Percentiles rank a stretch among this genome's conserved stretches.
These are phyloP conservation scores for Casuarina cunninghamiana DNA, from an alignment of 306 rosid species.

Conservation along the genomic window DNA sequence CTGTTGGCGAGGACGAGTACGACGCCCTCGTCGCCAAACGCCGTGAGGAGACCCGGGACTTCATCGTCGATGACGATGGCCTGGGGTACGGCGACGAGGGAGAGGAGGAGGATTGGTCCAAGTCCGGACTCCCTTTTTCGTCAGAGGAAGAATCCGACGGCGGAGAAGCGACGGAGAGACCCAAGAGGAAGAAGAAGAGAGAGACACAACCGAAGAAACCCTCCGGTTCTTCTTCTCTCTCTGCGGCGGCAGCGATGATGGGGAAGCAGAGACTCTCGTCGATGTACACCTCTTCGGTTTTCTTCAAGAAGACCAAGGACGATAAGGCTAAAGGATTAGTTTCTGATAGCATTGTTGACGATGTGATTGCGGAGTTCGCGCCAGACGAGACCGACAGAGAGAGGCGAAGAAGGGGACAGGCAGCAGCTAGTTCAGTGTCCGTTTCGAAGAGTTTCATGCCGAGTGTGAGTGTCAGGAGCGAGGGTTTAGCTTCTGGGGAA, in stretches of 20 bases:
- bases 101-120: slow-evolving; percentile 97
- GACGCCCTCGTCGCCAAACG: slow-evolving; percentile 80
- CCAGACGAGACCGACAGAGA: slow-evolving; percentile 78
- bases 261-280: slow-evolving; percentile 81
- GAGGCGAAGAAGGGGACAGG: slow-evolving; percentile 54
- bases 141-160: slow-evolving; percentile 81
- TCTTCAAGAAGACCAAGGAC: slow-evolving; percentile 64
- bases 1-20: slow-evolving; percentile 77
- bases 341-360: slow-evolving; percentile 72
- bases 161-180: slow-evolving; percentile 46
- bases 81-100: slow-evolving; percentile 87
- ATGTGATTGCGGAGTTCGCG: slow-evolving; percentile 82
- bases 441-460: slow-evolving; percentile 18
- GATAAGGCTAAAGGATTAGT: slow-evolving; percentile 51
- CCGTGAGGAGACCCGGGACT: slow-evolving; percentile 62
- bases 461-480: slow-evolving; percentile 24
- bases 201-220: slow-evolving; percentile 56
- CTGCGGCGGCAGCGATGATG: slow-evolving; percentile 90
- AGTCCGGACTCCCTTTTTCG: slow-evolving; percentile 49
- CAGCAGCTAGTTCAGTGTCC: background rate
- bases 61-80: slow-evolving; percentile 85
- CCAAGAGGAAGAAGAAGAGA: slow-evolving; percentile 62
- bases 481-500: slow-evolving; percentile 17
- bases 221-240: slow-evolving; percentile 49
- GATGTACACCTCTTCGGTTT: slow-evolving; percentile 78